Percentiles rank a stretch among this genome's conserved stretches.
phyloP scores from a whole-genome alignment of 805 yeast genomes.

The Phaffomyces antillensis region DNA sequence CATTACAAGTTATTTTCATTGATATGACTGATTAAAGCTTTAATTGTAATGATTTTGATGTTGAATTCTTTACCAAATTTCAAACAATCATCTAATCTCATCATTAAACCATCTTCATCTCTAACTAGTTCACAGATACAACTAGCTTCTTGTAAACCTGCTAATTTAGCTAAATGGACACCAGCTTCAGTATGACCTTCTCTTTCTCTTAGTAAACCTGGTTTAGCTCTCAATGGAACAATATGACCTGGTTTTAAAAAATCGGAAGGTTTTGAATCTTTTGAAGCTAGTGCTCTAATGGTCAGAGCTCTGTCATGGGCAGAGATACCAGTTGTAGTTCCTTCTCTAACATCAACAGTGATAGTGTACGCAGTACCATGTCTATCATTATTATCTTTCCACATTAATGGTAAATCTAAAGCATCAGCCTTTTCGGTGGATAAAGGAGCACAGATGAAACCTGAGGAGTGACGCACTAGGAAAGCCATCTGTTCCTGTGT shows the following conservation, averaged over 20 bases:
- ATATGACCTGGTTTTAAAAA: conserved; percentile 92
- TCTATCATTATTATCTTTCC: conserved; percentile 51
- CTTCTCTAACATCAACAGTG: conserved; percentile 78
- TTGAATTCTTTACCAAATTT: conserved; percentile 55
- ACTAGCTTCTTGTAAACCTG: conserved; percentile 79
- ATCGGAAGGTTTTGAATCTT: conserved; percentile 47
- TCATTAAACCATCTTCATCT: conserved; percentile 92
- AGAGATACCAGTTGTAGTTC: conserved; percentile 95
- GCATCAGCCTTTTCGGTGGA: conserved; percentile 70
- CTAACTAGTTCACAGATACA: conserved; percentile 91
- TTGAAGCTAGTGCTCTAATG: conserved; percentile 60
- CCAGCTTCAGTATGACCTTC: conserved; percentile 98
- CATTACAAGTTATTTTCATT: conserved; percentile 9
- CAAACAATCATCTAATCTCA: conserved; percentile 82
- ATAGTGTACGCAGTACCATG: conserved; percentile 97
- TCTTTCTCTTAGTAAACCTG: conserved; percentile 74
- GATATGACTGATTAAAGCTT: conserved; percentile 58
- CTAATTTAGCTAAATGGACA: conserved; percentile 73
- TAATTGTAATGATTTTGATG: conserved; percentile 72
- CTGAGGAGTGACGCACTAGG: conserved; percentile 77
- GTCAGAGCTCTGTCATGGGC: conserved; percentile 92
- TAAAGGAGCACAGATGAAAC: conserved; percentile 91
- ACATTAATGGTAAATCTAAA: conserved; percentile 74
- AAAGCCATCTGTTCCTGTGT: conserved; percentile 91
- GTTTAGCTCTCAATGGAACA: conserved; percentile 84